Evolutionary conservation across 106 monocot species (phyloP), one percentile per base, ranked within the genome.

Genomic region (Allium cepa): DNA sequence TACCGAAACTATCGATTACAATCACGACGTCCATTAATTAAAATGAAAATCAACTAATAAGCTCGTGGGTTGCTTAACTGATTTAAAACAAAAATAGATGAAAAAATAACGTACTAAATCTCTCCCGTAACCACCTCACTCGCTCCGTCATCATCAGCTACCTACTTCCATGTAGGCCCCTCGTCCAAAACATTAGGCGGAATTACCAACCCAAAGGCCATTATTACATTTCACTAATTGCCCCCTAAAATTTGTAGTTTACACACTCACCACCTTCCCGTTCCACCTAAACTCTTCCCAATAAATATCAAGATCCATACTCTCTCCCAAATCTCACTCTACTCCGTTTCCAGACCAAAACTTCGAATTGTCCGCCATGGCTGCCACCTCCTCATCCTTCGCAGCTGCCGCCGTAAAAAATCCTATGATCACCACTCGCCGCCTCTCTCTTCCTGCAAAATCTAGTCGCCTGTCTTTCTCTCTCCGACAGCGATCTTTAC

Each of bases 401-500:
- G 63, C 73, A 52, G 61, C 73, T 53, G 74, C 76, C 45, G 70
- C 80, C 57, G 47, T 79, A 28, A 67, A 79, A 27, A 78, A 57
- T 67, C 82, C 72, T 13, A 67, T 75, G 12, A 49, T 82, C 67
- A 56, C 69, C 64, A 64, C 65, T 57, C 47, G 50, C 17, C 11
- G 53, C 7, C 67, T 8, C 47, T 27, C 11, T 22, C 72, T 3
- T 52, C 73, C 75, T 13, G 49, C 58, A 70, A 4, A 62, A 70
- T 16, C 71, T 2, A 65, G 56, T 36, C 67, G 69, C 26, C 66
- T 76, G 56, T 27, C 76, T 61, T 69, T 77, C 16, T 26, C 53
- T 63, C 67, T 77, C 55, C 63, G 14, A 12, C 47, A 8, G 11
- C 58, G 8, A 62, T 67, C 28, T 22, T 27, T 53, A 0, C 70